Conservation (phyloP, 2,329 filamentous ascomycete genomes). For the Chrysoporthe cubensis region DNA sequence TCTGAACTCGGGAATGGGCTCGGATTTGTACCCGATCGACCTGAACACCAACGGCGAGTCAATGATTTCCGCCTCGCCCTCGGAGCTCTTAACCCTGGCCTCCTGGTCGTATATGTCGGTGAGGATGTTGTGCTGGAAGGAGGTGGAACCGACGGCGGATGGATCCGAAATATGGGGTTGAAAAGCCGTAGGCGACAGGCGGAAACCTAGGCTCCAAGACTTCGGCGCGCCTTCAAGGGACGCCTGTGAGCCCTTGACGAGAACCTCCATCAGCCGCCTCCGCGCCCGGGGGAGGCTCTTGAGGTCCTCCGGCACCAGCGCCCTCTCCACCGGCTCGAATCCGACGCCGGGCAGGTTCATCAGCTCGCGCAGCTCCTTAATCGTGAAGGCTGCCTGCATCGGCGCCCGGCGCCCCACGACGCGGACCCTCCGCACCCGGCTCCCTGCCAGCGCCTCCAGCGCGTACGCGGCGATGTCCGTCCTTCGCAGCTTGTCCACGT, state of each 20-base stretch:
- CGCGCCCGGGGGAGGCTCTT: constrained; percentile 74
- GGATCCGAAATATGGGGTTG: constrained; percentile 50
- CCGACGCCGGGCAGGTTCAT: constrained; percentile 74
- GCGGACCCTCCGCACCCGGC: constrained; percentile 76
- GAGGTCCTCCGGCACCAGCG: constrained; percentile 69
- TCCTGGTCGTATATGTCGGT: constrained; percentile 57
- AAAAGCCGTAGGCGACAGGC: constrained; percentile 78
- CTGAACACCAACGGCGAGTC: constrained; percentile 78
- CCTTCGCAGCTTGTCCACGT: constrained; percentile 71
- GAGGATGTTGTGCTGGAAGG: constrained; percentile 67
- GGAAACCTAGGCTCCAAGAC: constrained; percentile 84
- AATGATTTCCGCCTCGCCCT: constrained; percentile 54
- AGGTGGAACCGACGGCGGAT: constrained; percentile 62
- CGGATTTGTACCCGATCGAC: constrained; percentile 92
- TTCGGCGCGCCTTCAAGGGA: constrained; percentile 55
- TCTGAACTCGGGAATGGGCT: constrained; percentile 73
- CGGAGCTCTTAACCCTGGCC: constrained; percentile 51
- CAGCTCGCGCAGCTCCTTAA: constrained; percentile 90
- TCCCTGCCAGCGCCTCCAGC: constrained; percentile 71
- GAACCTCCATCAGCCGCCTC: constrained; percentile 77
- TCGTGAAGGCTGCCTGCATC: constrained; percentile 91
- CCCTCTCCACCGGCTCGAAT: constrained; percentile 70
- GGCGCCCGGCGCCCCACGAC: constrained; percentile 90
- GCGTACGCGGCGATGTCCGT: constrained; percentile 92
- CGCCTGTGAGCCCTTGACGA: constrained; percentile 72